Evolutionary conservation across 2,329 filamentous ascomycete genomes (phyloP), one percentile per base, ranked within the genome.

Genomic region (Monosporascus sp.): DNA sequence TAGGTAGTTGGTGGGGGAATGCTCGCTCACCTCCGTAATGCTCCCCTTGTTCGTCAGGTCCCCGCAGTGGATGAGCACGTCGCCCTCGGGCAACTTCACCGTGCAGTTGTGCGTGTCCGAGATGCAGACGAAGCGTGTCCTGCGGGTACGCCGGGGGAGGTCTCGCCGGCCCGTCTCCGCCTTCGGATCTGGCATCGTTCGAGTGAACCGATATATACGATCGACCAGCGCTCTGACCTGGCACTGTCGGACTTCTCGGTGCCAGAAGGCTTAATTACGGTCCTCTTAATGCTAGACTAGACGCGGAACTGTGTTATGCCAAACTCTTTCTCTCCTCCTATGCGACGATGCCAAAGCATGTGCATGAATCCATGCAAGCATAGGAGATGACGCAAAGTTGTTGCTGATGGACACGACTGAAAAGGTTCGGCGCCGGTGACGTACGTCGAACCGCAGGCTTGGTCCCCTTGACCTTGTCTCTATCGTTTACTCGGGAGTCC

Each of bases 21-120:
- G 24, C 24, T 17, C 8, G 11, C 43, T 8, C 14, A 46, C 43
- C 70, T 85, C 82, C 7, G 72, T 73, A 58, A 74, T 74, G 58
- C 74, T 85, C 17, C 88, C 88, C 64, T 87, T 83, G 65, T 90
- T 90, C 3, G 87, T 89, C 59, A 92, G 69, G 65, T 92, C 88
- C 7, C 88, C 88, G 1, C 88, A 87, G 64, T 90, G 87, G 49
- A 91, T 84, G 36, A 92, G 75, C 8, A 92, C 81, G 65, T 92
- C 87, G 41, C 88, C 88, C 22, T 77, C 77, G 0, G 88, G 88
- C 1, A 90, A 76, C 61, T 82, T 85, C 60, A 81, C 75, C 2
- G 77, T 76, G 59, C 74, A 77, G 65, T 89, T 89, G 69, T 91
- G 87, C 2, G 87, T 91, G 70, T 92, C 88, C 4, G 88, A 88